Base-by-base conservation (phyloP, 164 flowering plant species). In the Litsea cubeba region DNA sequence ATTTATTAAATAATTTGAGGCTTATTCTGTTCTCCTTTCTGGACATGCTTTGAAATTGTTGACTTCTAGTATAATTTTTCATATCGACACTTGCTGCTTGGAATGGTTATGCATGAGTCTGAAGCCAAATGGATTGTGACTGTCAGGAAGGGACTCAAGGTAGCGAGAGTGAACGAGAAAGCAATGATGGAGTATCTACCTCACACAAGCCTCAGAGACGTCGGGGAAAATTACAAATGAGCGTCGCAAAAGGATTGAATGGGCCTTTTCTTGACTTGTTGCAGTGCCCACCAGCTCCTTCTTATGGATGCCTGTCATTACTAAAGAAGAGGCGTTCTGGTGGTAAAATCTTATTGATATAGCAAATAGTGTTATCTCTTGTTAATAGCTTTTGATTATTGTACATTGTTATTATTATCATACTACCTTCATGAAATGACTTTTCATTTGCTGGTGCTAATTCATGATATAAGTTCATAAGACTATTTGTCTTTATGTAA, bases 151-250 rank as follows among this genome's bases (percentile, higher is more conserved):
- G 84, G 32, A 40, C 46, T 40, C 46, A 40, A 5, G 46, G 46
- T 6, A 91, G 89, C 77, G 96, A 90, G 60, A 89, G 92, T 85
- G 99, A 89, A 26, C 78, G 79, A 74, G 97, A 91, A 81, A 88
- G 91, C 81, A 83, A 89, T 81, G 97, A 87, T 78, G 90, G 81
- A 54, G 75, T 81, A 32, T 89, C 76, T 75, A 76, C 74, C 54
- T 81, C 88, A 3, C 83, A 75, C 54, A 93, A 88, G 71, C 78
- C 85, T 79, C 88, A 81, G 70, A 93, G 88, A 75, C 93, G 88
- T 71, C 92, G 85, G 66, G 88, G 81, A 57, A 88, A 88, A 72
- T 77, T 71, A 71, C 87, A 78, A 54, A 74, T 68, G 63, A 80
- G 72, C 57, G 54, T 68, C 20, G 75, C 88, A 51, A 88, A 81